Evolutionary conservation across 768 basidiomycete genomes (phyloP), one percentile per base, ranked within the genome.

Genomic region (Trametes cubensis): DNA sequence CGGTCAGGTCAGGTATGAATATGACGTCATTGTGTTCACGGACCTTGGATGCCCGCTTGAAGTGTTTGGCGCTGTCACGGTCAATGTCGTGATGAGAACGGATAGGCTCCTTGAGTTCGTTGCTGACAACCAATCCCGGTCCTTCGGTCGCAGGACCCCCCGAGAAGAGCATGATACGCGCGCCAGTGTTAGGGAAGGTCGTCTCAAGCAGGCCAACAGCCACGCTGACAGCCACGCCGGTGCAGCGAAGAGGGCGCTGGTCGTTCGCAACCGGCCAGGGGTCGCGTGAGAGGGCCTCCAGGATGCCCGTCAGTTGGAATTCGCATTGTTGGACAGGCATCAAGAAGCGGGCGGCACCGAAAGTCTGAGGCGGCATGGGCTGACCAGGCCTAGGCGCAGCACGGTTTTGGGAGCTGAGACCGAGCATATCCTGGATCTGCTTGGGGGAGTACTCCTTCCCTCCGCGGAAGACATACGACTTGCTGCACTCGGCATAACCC

Each of bases 51-150:
- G 97, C 94, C 47, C 94, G 89, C 78, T 98, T 98, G 80, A 89
- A 98, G 73, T 99, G 95, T 76, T 98, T 98, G 46, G 90, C 95
- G 64, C 86, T 90, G 74, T 99, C 97, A 20, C 94, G 83, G 70
- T 99, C 97, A 69, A 98, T 98, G 71, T 99, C 97, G 77, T 98
- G 96, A 73, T 99, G 97, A 8, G 95, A 97, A 55, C 97, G 90
- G 64, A 99, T 98, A 2, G 95, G 94, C 70, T 99, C 97, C 77
- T 93, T 92, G 58, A 98, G 80, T 76, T 98, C 96, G 66, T 92
- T 92, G 75, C 84, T 90, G 58, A 98, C 97, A 34, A 98, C 95
- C 87, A 95, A 87, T 18, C 97, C 97, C 0, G 97, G 97, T 2
- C 97, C 97, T 71, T 98, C 95, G 1, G 96, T 97, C 11, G 90